Evolutionary conservation across 179 eudicot genomes (phyloP), one percentile per base, ranked within the genome.

Genomic region (Spinacia oleracea): DNA sequence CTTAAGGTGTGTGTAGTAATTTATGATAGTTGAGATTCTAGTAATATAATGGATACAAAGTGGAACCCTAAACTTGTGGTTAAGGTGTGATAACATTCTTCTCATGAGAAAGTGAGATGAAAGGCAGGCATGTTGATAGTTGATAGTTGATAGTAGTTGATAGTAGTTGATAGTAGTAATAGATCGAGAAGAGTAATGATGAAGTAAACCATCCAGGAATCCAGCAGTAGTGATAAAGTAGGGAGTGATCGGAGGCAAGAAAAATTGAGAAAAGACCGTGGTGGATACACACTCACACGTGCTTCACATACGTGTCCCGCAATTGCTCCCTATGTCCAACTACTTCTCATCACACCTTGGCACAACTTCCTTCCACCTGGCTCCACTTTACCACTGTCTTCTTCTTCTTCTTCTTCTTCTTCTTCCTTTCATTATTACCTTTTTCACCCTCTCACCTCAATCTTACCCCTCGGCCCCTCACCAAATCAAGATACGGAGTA

Each of bases 281-380:
- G 81, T 78, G 72, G 83, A 53, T 68, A 62, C 60, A 66, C 78
- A 73, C 78, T 48, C 81, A 78, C 84, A 82, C 88, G 86, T 80
- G 89, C 84, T n/a, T 20, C 45, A 56, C 82, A 75, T 56, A 72
- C 81, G 84, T 78, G 82, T 78, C 77, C n/a, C 86, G 56, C 86
- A 83, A 73, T 83, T 74, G 35, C 79, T 79, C 76, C 84, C 21
- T 25, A 48, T 58, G 75, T 75, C 73, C 75, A 73, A 46, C 84
- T 67, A 66, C 70, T 31, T 59, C 81, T 45, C 23, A 29, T 76
- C 81, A 69, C 86, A 78, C 87, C 43, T 29, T 68, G 80, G 80
- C 86, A 45, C 50, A 78, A 38, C 43, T 78, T 46, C 77, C 74
- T 70, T 81, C 88, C 89, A 85, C 89, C 86, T 85, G 86, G 69